phyloP scores from a whole-genome alignment of 108 stramenopile species.

The Cylindrotheca fusiformis region DNA sequence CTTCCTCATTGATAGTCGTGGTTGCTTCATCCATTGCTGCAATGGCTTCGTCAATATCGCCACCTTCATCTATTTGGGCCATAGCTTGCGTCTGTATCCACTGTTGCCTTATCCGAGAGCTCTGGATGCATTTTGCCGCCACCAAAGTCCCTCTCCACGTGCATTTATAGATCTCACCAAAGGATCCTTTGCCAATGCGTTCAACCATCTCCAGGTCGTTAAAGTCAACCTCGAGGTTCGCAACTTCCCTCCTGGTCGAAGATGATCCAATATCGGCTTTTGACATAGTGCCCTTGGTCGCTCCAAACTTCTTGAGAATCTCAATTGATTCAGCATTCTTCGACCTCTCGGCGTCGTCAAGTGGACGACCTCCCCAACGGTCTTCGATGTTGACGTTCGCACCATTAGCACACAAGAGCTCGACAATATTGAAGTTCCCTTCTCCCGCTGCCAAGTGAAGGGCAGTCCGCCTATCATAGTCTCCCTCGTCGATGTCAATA shows the following conservation, averaged over 20 bases:
- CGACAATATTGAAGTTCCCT: conserved; percentile 70
- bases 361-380: conserved; percentile 83
- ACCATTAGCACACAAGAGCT: conserved; percentile 55
- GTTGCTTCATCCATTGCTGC: conserved; percentile 35
- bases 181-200: conserved; percentile 82
- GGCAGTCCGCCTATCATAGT: conserved; percentile 90
- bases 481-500: conserved; percentile 58
- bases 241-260: conserved; percentile 36
- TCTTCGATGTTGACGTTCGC: conserved; percentile 81
- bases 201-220: conserved; percentile 83
- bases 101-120: conserved; percentile 72
- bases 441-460: conserved; percentile 85
- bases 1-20: conserved; percentile 47
- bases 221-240: conserved; percentile 76
- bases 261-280: conserved; percentile 13
- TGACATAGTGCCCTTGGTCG: conserved; percentile 17
- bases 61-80: conserved; percentile 27
- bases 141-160: conserved; percentile 82
- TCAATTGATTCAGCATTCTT: conserved; percentile 31
- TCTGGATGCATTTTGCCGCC: conserved; percentile 85
- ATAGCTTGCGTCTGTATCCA: conserved; percentile 64
- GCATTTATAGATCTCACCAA: conserved; percentile 88
- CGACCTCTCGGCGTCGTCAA: conserved; percentile 71
- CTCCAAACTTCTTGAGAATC: conserved; percentile 55
- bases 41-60: conserved; percentile 44